Conservation (phyloP, 2,329 filamentous ascomycete genomes). For the Pseudogymnoascus sp. region DNA sequence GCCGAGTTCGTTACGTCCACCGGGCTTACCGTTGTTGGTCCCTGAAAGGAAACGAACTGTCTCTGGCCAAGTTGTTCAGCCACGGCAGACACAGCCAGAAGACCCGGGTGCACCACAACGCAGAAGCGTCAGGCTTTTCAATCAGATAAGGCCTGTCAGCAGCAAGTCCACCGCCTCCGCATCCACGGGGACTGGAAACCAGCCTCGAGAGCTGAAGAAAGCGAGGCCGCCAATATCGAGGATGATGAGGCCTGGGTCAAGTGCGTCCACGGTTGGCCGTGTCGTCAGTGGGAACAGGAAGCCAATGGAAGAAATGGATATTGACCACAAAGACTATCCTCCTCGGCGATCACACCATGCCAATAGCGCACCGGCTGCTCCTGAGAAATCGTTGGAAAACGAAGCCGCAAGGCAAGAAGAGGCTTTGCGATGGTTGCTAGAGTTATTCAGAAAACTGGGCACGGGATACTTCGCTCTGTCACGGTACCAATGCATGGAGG, state of each 20-base stretch:
- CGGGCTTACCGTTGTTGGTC: constrained; percentile 22
- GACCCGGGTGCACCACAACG: constrained; percentile 57
- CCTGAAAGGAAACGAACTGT: constrained; percentile 79
- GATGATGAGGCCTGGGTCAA: constrained; percentile 57
- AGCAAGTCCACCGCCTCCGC: constrained; percentile 38
- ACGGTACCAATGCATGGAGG: constrained; percentile 70
- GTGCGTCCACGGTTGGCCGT: constrained; percentile 65
- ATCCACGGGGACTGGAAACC: constrained; percentile 48
- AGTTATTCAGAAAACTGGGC: constrained; percentile 74
- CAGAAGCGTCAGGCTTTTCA: constrained; percentile 65
- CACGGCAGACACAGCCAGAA: constrained; percentile 41
- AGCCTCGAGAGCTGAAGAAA: constrained; percentile 72
- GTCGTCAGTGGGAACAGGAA: constrained; percentile 89
- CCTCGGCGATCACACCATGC: constrained; percentile 20
- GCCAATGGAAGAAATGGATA: constrained; percentile 61
- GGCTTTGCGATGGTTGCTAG: constrained; percentile 65
- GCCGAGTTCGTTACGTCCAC: constrained; percentile 10
- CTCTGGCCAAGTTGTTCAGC: constrained; percentile 66
- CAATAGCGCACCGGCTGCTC: constrained; percentile 15
- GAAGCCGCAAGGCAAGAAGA: constrained; percentile 64
- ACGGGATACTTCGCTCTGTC: constrained; percentile 70
- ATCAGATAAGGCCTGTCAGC: constrained; percentile 55
- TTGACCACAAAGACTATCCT: constrained; percentile 55
- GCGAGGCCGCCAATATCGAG: constrained; percentile 64
- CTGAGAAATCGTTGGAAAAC: constrained; percentile 26